A percentile compares a stretch with the other conserved stretches of the same genome.
Conservation (phyloP, 345 rosid genomes). For the Aquilaria yunnanensis region DNA sequence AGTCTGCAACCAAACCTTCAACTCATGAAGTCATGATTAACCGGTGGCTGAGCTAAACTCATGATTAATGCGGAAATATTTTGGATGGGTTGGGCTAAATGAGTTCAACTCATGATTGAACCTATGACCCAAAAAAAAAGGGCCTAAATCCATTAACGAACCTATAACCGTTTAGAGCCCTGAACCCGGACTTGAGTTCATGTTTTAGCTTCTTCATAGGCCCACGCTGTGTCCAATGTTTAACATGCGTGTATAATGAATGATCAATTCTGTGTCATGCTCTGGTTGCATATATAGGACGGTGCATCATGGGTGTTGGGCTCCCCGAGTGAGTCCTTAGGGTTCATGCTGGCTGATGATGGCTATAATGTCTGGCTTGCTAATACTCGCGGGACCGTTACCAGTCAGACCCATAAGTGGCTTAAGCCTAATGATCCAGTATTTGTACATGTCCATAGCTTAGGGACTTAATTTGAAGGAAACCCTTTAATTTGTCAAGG, state of each 20-base stretch:
- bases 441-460: background rate
- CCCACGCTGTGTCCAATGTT: too few relatives aligned
- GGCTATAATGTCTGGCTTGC: slow-evolving; percentile 42
- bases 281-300: slow-evolving; percentile 21
- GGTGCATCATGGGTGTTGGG: slow-evolving; percentile 30
- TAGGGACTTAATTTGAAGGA: background rate
- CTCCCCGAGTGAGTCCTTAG: slow-evolving; percentile 18
- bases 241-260: too few relatives aligned
- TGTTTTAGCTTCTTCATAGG: too few relatives aligned
- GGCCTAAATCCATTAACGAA: too few relatives aligned
- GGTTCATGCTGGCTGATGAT: slow-evolving; percentile 25
- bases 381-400: slow-evolving; percentile 35
- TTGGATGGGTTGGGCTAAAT: too few relatives aligned
- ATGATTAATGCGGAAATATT: too few relatives aligned
- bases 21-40: too few relatives aligned
- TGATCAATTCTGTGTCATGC: slow-evolving; percentile 20
- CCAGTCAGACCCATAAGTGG: slow-evolving; percentile 17
- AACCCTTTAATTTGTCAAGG: background rate
- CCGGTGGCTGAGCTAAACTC: too few relatives aligned
- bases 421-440: slow-evolving; percentile 22
- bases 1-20: slow-evolving; percentile 18
- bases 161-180: too few relatives aligned
- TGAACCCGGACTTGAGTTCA: too few relatives aligned
- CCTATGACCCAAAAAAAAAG: too few relatives aligned
- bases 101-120: too few relatives aligned